phyloP scores from a whole-genome alignment of 202 grass and related monocot species.

The Cymbopogon flexuosus region DNA sequence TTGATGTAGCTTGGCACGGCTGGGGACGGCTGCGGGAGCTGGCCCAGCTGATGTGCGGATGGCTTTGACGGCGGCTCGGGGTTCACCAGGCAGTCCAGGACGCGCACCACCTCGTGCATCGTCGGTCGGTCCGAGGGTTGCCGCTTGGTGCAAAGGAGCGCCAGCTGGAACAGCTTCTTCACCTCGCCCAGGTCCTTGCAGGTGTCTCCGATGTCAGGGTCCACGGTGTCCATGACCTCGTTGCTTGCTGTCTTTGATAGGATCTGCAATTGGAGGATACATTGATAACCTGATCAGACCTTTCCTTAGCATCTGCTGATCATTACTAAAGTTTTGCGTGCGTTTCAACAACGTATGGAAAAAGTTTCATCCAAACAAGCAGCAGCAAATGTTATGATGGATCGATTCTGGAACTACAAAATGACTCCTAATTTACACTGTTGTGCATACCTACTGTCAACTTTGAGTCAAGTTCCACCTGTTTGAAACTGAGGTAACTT shows the following conservation, averaged over 20 bases:
- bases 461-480: not conserved
- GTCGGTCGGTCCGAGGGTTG: constrained; percentile 80
- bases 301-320: too few relatives aligned
- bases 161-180: constrained; percentile 87
- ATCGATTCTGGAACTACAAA: too few relatives aligned
- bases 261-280: constrained; percentile 44
- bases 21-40: not conserved
- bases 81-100: constrained; percentile 66
- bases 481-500: not conserved
- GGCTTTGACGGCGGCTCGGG: constrained; percentile 16
- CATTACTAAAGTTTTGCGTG: too few relatives aligned
- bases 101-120: constrained; percentile 74
- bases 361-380: not conserved
- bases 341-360: not conserved
- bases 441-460: not conserved
- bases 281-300: not conserved
- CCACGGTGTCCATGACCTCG: constrained; percentile 79
- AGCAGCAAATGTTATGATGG: not conserved
- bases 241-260: constrained; percentile 72
- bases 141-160: constrained; percentile 79
- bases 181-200: constrained; percentile 75
- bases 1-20: constrained; percentile 57
- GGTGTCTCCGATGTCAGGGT: constrained; percentile 56
- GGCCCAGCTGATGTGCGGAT: not conserved
- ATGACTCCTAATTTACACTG: not conserved